These are phyloP conservation scores for Citrus australasica DNA, from an alignment of 345 rosid genomes.

Conservation along the genomic window DNA sequence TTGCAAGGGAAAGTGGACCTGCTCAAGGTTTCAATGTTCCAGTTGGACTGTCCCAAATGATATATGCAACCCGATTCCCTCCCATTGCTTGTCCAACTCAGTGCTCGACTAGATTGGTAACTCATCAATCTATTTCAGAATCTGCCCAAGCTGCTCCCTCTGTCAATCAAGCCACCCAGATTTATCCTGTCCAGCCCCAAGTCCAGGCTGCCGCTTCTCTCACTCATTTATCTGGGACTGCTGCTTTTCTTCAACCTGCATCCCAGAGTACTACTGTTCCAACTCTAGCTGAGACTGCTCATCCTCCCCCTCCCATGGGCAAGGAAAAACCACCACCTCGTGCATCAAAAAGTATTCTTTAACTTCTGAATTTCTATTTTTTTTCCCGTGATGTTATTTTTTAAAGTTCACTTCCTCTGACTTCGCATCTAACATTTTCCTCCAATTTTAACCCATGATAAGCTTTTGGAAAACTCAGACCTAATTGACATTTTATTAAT, in stretches of 20 bases:
- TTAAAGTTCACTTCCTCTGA: background rate
- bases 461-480: background rate
- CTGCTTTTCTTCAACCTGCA: background rate
- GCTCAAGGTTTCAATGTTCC: slow-evolving; percentile 1
- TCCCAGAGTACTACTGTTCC: background rate
- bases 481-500: background rate
- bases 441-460: background rate
- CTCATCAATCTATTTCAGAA: background rate
- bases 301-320: background rate
- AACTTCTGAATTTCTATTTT: background rate
- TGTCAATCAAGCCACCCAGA: background rate
- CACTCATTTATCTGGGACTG: background rate
- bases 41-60: slow-evolving; percentile 22
- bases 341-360: slow-evolving; percentile 16
- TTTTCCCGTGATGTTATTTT: background rate
- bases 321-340: background rate
- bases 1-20: slow-evolving; percentile 6
- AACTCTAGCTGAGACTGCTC: background rate
- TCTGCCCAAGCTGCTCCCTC: background rate
- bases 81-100: background rate
- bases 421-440: background rate
- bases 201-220: background rate
- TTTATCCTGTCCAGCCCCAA: background rate
- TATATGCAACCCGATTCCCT: background rate
- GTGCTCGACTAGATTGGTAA: background rate